Conservation (phyloP, 75 land plant species). For the Picea glauca region DNA sequence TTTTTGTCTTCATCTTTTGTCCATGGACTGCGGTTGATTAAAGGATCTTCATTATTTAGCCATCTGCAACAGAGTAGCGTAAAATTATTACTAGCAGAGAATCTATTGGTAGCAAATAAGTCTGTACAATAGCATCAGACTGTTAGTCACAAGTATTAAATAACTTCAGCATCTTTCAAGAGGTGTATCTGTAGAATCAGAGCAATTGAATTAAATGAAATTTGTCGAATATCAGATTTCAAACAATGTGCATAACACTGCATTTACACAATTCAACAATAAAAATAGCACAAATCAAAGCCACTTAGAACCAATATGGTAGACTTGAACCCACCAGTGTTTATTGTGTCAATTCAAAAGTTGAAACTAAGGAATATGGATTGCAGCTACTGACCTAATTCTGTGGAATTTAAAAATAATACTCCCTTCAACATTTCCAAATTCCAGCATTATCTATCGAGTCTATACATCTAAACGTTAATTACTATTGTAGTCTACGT, state of each 20-base stretch:
- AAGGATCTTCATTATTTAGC: slow-evolving; percentile 78
- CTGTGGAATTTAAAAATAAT: background rate
- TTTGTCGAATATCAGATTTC: background rate
- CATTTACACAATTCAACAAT: background rate
- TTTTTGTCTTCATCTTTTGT: slow-evolving; percentile 71
- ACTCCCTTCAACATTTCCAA: background rate
- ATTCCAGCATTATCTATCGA: background rate
- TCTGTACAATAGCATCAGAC: background rate
- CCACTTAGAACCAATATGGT: background rate
- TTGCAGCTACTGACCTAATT: background rate
- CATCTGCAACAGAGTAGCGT: slow-evolving; percentile 47
- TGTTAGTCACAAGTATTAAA: background rate
- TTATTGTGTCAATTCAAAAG: background rate
- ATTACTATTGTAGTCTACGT: background rate
- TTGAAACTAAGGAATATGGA: background rate
- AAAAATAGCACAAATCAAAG: background rate
- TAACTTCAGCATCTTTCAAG: background rate
- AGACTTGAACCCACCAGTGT: background rate
- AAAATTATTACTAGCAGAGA: background rate
- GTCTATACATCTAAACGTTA: background rate
- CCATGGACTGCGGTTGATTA: slow-evolving; percentile 70
- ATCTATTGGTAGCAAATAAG: background rate
- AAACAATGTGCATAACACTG: background rate
- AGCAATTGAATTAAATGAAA: background rate
- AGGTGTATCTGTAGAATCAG: background rate